A percentile compares a stretch with the other conserved stretches of the same genome.
Conservation (phyloP, 352 stramenopile species). For the Pythium insidiosum region DNA sequence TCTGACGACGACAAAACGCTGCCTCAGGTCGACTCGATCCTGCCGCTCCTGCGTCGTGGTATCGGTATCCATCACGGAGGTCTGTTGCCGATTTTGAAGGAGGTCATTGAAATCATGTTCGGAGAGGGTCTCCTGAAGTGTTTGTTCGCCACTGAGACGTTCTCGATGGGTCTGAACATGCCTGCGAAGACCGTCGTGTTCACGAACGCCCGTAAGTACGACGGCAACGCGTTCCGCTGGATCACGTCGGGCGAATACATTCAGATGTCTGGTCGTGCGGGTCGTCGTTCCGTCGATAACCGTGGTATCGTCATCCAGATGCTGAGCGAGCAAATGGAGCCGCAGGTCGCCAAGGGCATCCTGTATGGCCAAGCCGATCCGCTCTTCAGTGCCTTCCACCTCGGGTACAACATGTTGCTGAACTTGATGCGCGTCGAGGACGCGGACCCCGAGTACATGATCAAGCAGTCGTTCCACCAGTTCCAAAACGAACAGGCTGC, state of each 20-base stretch:
- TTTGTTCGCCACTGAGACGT: constrained; percentile 98
- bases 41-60: constrained; percentile 96
- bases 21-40: constrained; percentile 95
- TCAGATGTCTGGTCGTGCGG: constrained; percentile 95
- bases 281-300: constrained; percentile 96
- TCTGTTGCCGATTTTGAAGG: constrained; percentile 98
- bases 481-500: constrained; percentile 86
- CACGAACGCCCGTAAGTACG: constrained; percentile 95
- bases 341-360: constrained; percentile 92
- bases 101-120: constrained; percentile 93
- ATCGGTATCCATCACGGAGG: constrained; percentile 99
- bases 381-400: constrained; percentile 90
- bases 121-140: constrained; percentile 97
- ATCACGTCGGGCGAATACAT: constrained; percentile 95
- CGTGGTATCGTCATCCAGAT: constrained; percentile 98
- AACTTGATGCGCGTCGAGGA: constrained; percentile 99
- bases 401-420: constrained; percentile 99
- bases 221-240: constrained; percentile 94
- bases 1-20: constrained; percentile 96
- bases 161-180: constrained; percentile 99
- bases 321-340: constrained; percentile 99
- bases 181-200: constrained; percentile 99
- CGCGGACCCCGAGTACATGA: constrained; percentile 95
- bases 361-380: constrained; percentile 75
- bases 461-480: constrained; percentile 97